These are phyloP conservation scores for Physcomitrium patens DNA, from an alignment of 225 moss, liverwort and hornwort genomes.

Conservation along the genomic window DNA sequence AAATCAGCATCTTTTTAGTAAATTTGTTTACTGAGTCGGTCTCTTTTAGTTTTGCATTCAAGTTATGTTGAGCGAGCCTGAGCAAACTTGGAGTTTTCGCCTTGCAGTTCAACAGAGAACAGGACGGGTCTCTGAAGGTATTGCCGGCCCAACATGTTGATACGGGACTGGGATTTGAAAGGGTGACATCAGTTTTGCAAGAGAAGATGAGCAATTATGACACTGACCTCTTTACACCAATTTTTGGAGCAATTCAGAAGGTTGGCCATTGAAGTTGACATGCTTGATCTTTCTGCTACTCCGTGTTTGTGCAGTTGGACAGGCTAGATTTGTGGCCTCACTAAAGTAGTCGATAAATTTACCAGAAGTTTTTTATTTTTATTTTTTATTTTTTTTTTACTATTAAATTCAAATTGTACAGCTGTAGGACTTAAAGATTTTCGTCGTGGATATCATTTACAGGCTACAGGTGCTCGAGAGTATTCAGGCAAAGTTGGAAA, in stretches of 20 bases:
- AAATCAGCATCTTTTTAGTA: too few species aligned
- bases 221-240: constrained; percentile 65
- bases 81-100: constrained; percentile 4
- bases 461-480: constrained; percentile 57
- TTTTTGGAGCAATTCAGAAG: constrained; percentile 65
- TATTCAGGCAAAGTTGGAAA: constrained; percentile 62
- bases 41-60: neutral
- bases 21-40: too few species aligned
- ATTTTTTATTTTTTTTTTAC: neutral
- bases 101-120: constrained; percentile 60
- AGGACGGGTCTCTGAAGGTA: constrained; percentile 60
- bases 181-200: constrained; percentile 57
- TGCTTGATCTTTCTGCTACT: constrained; percentile 3
- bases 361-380: neutral
- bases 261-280: constrained; percentile 17
- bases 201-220: constrained; percentile 75
- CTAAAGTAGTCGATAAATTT: neutral
- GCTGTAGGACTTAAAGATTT: constrained; percentile 7
- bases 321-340: neutral
- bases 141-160: constrained; percentile 68
- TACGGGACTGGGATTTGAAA: constrained; percentile 70
- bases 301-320: constrained; percentile 9
- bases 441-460: constrained; percentile 5
- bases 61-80: constrained; percentile 9
- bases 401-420: neutral